Base-by-base conservation (phyloP, 2,329 filamentous ascomycete genomes). In the Drechslerella coelobrocha region DNA sequence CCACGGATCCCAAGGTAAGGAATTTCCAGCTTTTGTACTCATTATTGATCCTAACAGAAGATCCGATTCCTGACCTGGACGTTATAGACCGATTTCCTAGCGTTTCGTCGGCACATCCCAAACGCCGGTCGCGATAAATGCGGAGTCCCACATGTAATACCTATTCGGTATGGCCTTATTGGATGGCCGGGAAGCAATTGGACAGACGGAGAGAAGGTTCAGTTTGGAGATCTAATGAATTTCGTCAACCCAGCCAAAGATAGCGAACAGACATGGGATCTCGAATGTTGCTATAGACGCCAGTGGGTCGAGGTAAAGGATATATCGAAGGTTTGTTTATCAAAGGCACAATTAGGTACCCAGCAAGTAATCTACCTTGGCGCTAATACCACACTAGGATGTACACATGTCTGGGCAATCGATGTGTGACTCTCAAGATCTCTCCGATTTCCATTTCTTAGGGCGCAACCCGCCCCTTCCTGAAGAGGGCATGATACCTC, bases 1-100 rank as follows among this genome's bases (percentile, higher is more conserved):
- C 54, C 2, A 59, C 54, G 14, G 26, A 59, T 23, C 54, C 54
- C 19, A 48, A 59, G 17, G 54, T 48, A 59, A 47, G 41, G 7
- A 41, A 8, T 12, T 6, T 27, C 21, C 19, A 3, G 24, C 47
- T 10, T 7, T 7, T 34, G 29, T 34, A 45, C 19, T 6, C 7
- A 45, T 45, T n/a, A 45, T 45, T n/a, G 7, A 45, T 45, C 14
- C 6, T 9, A 50, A 10, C 6, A 50, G 21, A 23, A 41, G 6
- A 50, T 23, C 3, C 19, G 45, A 8, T 24, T 24, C 23, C 12
- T 45, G 29, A 9, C 34, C 45, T 14, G 2, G 12, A 10, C 12
- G 24, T n/a, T 12, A 14, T 41, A 56, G 52, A 8, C 5, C 12
- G 56, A 60, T 27, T 51, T 48, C 21, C 31, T 60, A 7, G 17